Percentiles rank a stretch among this genome's conserved stretches.
Evolutionary conservation across 2,329 filamentous ascomycete species (phyloP).

Genomic region (Orbilia brochopaga): DNA sequence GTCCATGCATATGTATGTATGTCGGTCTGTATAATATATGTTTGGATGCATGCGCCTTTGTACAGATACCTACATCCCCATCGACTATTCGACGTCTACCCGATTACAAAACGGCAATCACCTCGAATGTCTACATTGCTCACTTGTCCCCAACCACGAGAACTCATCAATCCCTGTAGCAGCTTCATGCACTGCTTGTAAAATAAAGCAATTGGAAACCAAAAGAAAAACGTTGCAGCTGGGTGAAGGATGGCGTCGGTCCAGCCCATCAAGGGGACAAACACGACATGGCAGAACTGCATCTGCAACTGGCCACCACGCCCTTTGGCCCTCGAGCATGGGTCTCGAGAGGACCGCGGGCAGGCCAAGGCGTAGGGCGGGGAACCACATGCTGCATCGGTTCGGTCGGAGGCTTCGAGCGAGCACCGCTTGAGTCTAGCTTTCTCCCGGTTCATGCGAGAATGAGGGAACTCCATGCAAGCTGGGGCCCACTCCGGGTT

Average conservation of each 20-base stretch:
- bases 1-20: no score
- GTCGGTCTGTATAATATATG: no score
- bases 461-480: slow-evolving; percentile 50
- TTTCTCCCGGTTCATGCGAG: slow-evolving; percentile 37
- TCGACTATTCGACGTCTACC: slow-evolving; percentile 2
- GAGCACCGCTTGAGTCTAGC: slow-evolving; percentile 26
- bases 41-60: slow-evolving; percentile 3
- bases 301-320: slow-evolving; percentile 11
- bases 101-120: no score
- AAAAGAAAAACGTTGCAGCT: no score
- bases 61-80: slow-evolving; percentile 1
- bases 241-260: background rate
- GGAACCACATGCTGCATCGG: slow-evolving; percentile 51
- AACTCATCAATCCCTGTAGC: slow-evolving; percentile 40
- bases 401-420: slow-evolving; percentile 51
- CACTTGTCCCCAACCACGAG: slow-evolving; percentile 23
- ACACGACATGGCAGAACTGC: slow-evolving; percentile 32
- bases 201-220: background rate
- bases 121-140: no score
- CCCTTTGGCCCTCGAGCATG: background rate
- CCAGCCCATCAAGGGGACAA: background rate
- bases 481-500: slow-evolving; percentile 10
- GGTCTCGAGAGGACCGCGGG: background rate
- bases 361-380: slow-evolving; percentile 47
- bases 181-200: slow-evolving; percentile 4